These are phyloP conservation scores for Gossypium laxum DNA, from an alignment of 441 rosid genomes.

Conservation along the genomic window DNA sequence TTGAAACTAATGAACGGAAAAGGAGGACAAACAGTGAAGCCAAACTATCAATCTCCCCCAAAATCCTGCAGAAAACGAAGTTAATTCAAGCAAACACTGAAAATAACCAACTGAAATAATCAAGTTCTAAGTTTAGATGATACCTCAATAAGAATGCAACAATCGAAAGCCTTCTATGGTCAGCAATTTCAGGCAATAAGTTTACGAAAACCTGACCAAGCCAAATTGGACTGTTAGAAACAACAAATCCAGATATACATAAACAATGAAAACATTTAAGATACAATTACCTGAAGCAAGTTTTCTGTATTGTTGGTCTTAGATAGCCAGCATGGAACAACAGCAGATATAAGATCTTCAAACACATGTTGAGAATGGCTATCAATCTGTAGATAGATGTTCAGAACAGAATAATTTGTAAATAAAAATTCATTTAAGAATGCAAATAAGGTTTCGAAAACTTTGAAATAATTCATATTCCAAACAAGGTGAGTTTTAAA, in stretches of 20 bases:
- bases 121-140: not conserved
- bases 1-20: constrained; percentile 52
- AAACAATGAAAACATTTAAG: constrained; percentile 6
- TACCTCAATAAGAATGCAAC: constrained; percentile 76
- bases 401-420: constrained; percentile 16
- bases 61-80: constrained; percentile 42
- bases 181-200: constrained; percentile 70
- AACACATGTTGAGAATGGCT: constrained; percentile 63
- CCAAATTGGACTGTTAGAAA: constrained; percentile 12
- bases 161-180: constrained; percentile 73
- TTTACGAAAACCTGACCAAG: constrained; percentile 64
- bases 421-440: constrained; percentile 2
- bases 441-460: not conserved
- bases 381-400: constrained; percentile 46
- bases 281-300: constrained; percentile 57
- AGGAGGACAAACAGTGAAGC: constrained; percentile 71
- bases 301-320: constrained; percentile 45
- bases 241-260: constrained; percentile 1
- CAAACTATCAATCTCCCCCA: constrained; percentile 73
- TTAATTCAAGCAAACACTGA: constrained; percentile 14
- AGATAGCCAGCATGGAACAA: constrained; percentile 81
- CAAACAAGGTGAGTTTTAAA: constrained; percentile 1
- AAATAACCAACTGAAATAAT: constrained; percentile 3
- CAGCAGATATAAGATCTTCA: constrained; percentile 71
- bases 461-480: not conserved